These are phyloP conservation scores for Claviceps africana DNA, from an alignment of 2,329 filamentous ascomycete genomes.

Conservation along the genomic window DNA sequence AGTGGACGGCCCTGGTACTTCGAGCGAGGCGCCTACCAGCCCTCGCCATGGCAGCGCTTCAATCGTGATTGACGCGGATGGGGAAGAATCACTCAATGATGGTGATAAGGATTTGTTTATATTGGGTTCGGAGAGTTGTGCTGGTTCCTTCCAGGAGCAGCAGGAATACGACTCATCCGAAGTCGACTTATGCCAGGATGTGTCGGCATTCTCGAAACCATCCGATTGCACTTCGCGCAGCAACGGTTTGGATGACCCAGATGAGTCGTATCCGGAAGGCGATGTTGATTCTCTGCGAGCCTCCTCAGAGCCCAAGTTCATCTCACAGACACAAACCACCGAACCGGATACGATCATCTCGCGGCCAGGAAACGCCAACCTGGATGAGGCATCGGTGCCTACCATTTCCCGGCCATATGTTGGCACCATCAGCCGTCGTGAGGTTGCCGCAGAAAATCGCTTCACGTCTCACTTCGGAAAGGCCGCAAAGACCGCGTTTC, in stretches of 20 bases:
- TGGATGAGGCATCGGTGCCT: background rate
- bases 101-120: background rate
- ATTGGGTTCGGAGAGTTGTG: background rate
- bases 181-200: background rate
- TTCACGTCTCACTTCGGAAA: too few species aligned
- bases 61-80: background rate
- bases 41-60: background rate
- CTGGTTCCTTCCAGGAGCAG: background rate
- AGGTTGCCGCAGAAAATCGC: background rate
- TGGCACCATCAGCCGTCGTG: background rate
- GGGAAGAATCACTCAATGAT: background rate
- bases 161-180: background rate
- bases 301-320: background rate
- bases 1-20: background rate
- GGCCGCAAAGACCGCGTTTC: constrained; percentile 16
- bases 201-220: background rate
- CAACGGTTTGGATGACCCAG: background rate
- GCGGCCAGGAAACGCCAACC: background rate
- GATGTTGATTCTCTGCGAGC: background rate
- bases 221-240: background rate
- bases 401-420: background rate
- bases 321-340: background rate
- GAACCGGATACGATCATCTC: background rate
- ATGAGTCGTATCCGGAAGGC: background rate
- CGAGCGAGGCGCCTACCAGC: background rate